phyloP scores from a whole-genome alignment of 2,329 filamentous ascomycete genomes.

The Xylaria sp. region DNA sequence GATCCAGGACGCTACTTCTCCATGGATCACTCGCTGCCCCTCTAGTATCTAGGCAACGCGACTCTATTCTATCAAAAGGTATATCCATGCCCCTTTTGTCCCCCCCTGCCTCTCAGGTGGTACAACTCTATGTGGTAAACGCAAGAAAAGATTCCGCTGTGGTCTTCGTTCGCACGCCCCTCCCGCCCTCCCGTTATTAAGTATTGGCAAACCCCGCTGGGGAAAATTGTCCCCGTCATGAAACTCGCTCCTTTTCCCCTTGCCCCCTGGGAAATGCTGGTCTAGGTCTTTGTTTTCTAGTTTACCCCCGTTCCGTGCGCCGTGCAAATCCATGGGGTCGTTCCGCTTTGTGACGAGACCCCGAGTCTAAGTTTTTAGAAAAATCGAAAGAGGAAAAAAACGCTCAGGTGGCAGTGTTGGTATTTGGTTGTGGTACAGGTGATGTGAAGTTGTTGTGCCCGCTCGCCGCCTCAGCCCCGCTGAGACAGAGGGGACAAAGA shows the following conservation, averaged over 20 bases:
- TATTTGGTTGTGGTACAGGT: no score
- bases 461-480: no score
- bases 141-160: neutral
- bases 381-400: conserved; percentile 6
- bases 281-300: conserved; percentile 7
- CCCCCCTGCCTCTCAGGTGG: conserved; percentile 9
- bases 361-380: conserved; percentile 12
- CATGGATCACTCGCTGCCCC: neutral
- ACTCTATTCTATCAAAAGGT: conserved; percentile 32
- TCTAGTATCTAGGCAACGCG: conserved; percentile 17
- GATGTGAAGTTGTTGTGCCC: no score
- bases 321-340: conserved; percentile 11
- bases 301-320: conserved; percentile 16
- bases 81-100: conserved; percentile 28
- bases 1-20: neutral
- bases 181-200: conserved; percentile 4
- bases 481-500: no score
- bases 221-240: neutral
- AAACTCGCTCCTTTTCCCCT: conserved; percentile 3
- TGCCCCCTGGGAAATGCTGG: neutral
- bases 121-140: neutral
- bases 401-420: neutral
- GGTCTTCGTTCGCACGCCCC: neutral
- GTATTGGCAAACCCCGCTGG: neutral
- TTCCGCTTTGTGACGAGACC: neutral